phyloP scores from a whole-genome alignment of 768 basidiomycete species.

The Mycena crocata region DNA sequence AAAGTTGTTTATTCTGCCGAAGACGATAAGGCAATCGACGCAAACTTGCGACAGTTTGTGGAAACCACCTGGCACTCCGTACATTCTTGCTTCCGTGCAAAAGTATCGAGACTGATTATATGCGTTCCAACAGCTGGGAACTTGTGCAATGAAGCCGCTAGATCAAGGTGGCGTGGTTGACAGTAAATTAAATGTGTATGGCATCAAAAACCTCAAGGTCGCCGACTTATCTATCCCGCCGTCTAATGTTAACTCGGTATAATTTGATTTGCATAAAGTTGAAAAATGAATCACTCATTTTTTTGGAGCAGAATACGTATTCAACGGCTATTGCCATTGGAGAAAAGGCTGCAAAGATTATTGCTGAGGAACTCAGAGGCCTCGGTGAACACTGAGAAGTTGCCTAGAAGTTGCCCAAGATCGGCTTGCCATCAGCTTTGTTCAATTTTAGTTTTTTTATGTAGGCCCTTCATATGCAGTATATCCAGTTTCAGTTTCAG shows the following conservation, averaged over 20 bases:
- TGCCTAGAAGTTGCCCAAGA: too few species aligned
- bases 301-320: conserved; percentile 50
- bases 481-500: too few species aligned
- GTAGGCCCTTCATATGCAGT: too few species aligned
- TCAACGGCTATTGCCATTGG: conserved; percentile 56
- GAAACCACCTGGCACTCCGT: conserved; percentile 42
- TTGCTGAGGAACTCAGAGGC: conserved; percentile 54
- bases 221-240: conserved; percentile 56
- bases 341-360: conserved; percentile 58
- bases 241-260: conserved; percentile 49
- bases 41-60: conserved; percentile 24
- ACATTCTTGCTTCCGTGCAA: background rate
- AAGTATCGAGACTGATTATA: background rate
- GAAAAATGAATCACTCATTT: background rate
- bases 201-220: conserved; percentile 55
- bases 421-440: too few species aligned
- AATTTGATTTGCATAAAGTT: background rate
- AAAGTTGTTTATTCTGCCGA: conserved; percentile 38
- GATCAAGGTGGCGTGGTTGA: conserved; percentile 60
- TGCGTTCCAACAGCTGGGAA: conserved; percentile 53
- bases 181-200: conserved; percentile 56
- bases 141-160: conserved; percentile 62
- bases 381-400: background rate
- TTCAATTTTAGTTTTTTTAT: too few species aligned
- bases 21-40: conserved; percentile 41